These are phyloP conservation scores for Wakefieldia striispora DNA, from an alignment of 768 basidiomycete genomes.

Conservation along the genomic window DNA sequence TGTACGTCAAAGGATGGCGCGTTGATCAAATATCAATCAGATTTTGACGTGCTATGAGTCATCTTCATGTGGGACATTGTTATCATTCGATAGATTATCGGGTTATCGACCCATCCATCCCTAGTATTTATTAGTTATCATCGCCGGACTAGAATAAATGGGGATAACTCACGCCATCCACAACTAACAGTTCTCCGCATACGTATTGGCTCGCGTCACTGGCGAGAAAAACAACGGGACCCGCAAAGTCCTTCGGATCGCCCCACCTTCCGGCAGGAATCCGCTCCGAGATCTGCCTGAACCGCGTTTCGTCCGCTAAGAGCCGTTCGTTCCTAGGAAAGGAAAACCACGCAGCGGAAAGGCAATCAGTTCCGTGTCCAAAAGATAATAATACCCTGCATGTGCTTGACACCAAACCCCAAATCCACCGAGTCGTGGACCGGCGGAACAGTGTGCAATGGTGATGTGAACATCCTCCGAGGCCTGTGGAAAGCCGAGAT, in stretches of 20 bases:
- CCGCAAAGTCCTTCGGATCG: slow-evolving; percentile 62
- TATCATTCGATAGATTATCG: neutral
- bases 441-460: slow-evolving; percentile 5
- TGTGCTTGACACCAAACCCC: slow-evolving; percentile 6
- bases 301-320: slow-evolving; percentile 57
- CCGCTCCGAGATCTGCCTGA: slow-evolving; percentile 66
- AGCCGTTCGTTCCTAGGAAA: slow-evolving; percentile 59
- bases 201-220: slow-evolving; percentile 64
- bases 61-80: neutral
- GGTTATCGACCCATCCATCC: slow-evolving; percentile 60
- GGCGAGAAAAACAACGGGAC: slow-evolving; percentile 64
- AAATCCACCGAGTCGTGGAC: slow-evolving; percentile 4
- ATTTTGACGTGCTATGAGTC: neutral
- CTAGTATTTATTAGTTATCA: slow-evolving; percentile 29
- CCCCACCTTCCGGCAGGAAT: slow-evolving; percentile 73
- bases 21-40: slow-evolving; percentile 2
- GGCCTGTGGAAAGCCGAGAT: slow-evolving; percentile 6
- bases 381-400: slow-evolving; percentile 3
- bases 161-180: slow-evolving; percentile 60
- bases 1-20: slow-evolving; percentile 16
- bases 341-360: slow-evolving; percentile 13
- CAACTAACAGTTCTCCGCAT: slow-evolving; percentile 64
- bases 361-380: slow-evolving; percentile 1
- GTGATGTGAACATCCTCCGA: neutral
- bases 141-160: slow-evolving; percentile 3